Conservation (phyloP, 495 filamentous ascomycete genomes). For the Daldinia decipiens region DNA sequence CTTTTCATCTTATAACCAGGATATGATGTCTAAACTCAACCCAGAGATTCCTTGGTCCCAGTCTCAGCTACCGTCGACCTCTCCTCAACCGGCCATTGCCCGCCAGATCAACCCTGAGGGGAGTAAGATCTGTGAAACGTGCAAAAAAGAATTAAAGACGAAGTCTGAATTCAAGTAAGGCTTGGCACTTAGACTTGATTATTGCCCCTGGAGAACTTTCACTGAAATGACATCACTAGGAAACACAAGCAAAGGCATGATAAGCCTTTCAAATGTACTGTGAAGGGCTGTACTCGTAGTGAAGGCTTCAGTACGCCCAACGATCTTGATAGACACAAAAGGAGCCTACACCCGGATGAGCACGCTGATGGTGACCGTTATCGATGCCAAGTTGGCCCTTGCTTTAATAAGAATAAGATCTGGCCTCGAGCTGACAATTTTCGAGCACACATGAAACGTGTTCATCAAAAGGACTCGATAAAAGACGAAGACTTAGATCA, state of each 20-base stretch:
- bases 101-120: conserved; percentile 22
- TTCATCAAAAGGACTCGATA: conserved; percentile 62
- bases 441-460: conserved; percentile 81
- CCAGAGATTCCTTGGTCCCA: conserved; percentile 27
- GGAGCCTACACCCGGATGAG: conserved; percentile 69
- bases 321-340: conserved; percentile 78
- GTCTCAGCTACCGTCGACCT: conserved; percentile 20
- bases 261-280: conserved; percentile 75
- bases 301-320: conserved; percentile 85
- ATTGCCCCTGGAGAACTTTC: conserved; percentile 5
- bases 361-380: conserved; percentile 67
- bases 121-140: conserved; percentile 47
- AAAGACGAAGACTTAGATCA: conserved; percentile 60
- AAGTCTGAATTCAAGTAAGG: conserved; percentile 62
- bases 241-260: conserved; percentile 84
- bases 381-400: conserved; percentile 71
- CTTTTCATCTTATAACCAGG: conserved; percentile 31
- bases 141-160: conserved; percentile 54
- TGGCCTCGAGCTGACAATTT: conserved; percentile 96
- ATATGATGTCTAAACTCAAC: conserved; percentile 19
- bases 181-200: not conserved
- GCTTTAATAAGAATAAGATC: conserved; percentile 73
- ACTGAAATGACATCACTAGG: conserved; percentile 55
- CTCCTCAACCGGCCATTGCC: conserved; percentile 6
- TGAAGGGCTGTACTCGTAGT: conserved; percentile 64